A percentile compares a stretch with the other conserved stretches of the same genome.
phyloP scores from a whole-genome alignment of 345 rosid genomes.

The Acer saccharum region DNA sequence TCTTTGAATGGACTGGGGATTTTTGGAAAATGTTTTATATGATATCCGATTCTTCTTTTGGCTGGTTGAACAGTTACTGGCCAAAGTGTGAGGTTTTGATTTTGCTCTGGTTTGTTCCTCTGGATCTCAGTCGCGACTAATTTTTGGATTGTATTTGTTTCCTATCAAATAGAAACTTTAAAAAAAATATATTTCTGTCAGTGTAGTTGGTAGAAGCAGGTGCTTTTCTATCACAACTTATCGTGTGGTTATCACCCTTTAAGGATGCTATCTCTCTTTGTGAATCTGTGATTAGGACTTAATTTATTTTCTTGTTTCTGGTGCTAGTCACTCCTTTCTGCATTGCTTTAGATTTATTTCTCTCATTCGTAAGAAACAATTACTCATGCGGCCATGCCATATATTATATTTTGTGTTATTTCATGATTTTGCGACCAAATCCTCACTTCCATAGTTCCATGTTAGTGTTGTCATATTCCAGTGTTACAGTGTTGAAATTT shows the following conservation, averaged over 20 bases:
- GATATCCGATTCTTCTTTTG: too few relatives aligned
- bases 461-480: too few relatives aligned
- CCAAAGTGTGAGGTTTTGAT: too few relatives aligned
- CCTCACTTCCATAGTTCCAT: slow-evolving; percentile 10
- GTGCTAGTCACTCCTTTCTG: background rate
- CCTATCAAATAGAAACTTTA: too few relatives aligned
- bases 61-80: too few relatives aligned
- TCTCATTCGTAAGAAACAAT: background rate
- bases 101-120: too few relatives aligned
- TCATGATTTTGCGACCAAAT: background rate
- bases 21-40: too few relatives aligned
- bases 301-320: background rate
- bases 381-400: background rate
- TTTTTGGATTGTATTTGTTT: too few relatives aligned
- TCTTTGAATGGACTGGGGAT: too few relatives aligned
- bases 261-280: background rate
- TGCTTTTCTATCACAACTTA: background rate
- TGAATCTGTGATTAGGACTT: background rate
- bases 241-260: background rate
- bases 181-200: background rate
- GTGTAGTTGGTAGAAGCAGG: background rate
- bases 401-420: background rate
- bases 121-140: too few relatives aligned
- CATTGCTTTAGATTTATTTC: background rate
- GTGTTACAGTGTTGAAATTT: slow-evolving; percentile 14